phyloP scores from a whole-genome alignment of 1,139 yeast species.

The Yamadazyma sp. region DNA sequence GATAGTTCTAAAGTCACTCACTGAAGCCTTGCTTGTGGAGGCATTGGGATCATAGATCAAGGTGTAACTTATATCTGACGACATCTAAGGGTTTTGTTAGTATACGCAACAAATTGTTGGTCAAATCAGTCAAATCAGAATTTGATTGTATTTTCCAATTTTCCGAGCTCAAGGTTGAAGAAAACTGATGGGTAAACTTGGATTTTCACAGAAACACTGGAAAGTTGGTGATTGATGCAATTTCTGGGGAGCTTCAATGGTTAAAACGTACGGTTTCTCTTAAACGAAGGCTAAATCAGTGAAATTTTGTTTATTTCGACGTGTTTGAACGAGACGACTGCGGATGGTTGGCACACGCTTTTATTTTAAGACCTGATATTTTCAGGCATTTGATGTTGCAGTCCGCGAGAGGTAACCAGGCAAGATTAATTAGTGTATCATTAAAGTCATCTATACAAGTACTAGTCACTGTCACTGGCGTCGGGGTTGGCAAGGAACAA shows the following conservation, averaged over 20 bases:
- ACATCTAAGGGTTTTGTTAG: slow-evolving; percentile 12
- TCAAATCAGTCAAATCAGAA: too few species aligned
- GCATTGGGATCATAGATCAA: slow-evolving; percentile 76
- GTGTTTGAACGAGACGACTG: slow-evolving; percentile 13
- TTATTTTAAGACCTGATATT: slow-evolving; percentile 12
- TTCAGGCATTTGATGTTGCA: too few species aligned
- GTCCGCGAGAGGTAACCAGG: too few species aligned
- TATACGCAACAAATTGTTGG: background rate
- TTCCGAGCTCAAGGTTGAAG: too few species aligned
- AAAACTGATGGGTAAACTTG: too few species aligned
- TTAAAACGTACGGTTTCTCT: background rate
- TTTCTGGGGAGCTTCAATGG: background rate
- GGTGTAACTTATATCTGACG: slow-evolving; percentile 62
- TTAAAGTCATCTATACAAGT: slow-evolving; percentile 1
- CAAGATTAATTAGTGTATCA: too few species aligned
- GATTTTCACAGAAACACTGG: too few species aligned
- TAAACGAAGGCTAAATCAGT: background rate
- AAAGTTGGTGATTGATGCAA: background rate
- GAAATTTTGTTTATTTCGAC: slow-evolving; percentile 14
- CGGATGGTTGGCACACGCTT: background rate
- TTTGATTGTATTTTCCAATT: too few species aligned
- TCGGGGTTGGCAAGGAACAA: slow-evolving; percentile 78
- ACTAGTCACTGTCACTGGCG: slow-evolving; percentile 18
- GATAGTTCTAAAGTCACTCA: slow-evolving; percentile 72
- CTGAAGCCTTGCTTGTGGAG: slow-evolving; percentile 69